phyloP scores from a whole-genome alignment of 2,329 filamentous ascomycete species.

The Apiospora koreana region DNA sequence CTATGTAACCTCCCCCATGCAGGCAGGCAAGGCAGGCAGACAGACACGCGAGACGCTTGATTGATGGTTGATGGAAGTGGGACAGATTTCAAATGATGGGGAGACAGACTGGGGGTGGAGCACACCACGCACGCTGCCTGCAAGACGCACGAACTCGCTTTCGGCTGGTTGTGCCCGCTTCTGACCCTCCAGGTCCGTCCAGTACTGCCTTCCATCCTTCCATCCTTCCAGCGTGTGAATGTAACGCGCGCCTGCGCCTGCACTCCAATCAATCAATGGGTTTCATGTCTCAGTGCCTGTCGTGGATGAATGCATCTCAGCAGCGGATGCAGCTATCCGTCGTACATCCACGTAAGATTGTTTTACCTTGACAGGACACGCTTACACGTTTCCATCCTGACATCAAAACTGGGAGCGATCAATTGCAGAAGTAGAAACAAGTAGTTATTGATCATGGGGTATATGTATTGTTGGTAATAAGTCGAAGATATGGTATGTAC shows the following conservation, averaged over 20 bases:
- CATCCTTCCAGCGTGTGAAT: background rate
- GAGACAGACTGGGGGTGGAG: background rate
- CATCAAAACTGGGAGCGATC: background rate
- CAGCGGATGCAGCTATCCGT: background rate
- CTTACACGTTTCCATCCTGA: background rate
- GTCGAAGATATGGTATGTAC: background rate
- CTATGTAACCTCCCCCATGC: background rate
- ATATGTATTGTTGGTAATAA: background rate
- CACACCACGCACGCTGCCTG: too few species aligned
- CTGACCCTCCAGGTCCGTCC: background rate
- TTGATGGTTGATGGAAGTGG: background rate
- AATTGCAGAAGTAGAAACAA: too few species aligned
- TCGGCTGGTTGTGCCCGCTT: background rate
- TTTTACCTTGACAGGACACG: background rate
- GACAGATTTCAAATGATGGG: background rate
- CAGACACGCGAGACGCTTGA: too few species aligned
- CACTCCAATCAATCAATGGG: background rate
- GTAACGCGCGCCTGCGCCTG: background rate
- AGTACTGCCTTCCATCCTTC: too few species aligned
- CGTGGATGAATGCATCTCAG: background rate
- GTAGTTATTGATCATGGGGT: background rate
- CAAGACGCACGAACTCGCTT: slow-evolving; percentile 4
- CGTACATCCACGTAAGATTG: background rate
- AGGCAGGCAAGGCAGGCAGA: background rate
- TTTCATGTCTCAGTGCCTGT: background rate